These are phyloP conservation scores for Lippia alba DNA, from an alignment of 305 asterid species.

Conservation along the genomic window DNA sequence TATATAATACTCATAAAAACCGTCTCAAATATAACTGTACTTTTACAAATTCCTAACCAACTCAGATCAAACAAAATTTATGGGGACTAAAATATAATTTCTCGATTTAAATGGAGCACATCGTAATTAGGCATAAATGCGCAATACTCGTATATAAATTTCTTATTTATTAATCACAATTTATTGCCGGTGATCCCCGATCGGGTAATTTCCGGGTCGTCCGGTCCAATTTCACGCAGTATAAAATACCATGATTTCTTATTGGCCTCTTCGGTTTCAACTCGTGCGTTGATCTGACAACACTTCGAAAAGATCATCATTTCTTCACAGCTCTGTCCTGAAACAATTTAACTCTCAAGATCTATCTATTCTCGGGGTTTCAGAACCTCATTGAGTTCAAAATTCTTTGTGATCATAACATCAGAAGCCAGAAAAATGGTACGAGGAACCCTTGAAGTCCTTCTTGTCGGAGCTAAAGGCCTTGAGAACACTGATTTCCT, in stretches of 20 bases:
- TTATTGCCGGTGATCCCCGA: neutral
- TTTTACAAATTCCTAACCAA: too few species aligned
- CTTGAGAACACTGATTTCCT: slow-evolving; percentile 56
- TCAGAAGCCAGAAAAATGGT: slow-evolving; percentile 35
- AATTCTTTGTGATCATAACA: too few species aligned
- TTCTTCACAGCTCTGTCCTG: neutral
- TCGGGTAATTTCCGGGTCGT: neutral
- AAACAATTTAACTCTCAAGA: neutral
- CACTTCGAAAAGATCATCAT: neutral
- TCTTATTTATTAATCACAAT: neutral
- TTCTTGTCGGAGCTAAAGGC: slow-evolving; percentile 52
- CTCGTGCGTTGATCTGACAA: neutral
- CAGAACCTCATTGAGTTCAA: neutral
- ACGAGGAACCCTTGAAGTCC: slow-evolving; percentile 60
- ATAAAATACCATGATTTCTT: neutral
- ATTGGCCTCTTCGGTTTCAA: slow-evolving; percentile 11
- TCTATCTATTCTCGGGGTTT: neutral
- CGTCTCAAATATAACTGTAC: too few species aligned
- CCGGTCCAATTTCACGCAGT: slow-evolving; percentile 1
- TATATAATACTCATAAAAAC: too few species aligned
- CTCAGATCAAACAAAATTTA: too few species aligned
- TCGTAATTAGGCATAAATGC: too few species aligned
- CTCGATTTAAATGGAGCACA: too few species aligned
- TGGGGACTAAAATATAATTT: too few species aligned
- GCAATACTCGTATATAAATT: too few species aligned